Conservation (phyloP, 345 rosid genomes). For the Citrus sinensis region DNA sequence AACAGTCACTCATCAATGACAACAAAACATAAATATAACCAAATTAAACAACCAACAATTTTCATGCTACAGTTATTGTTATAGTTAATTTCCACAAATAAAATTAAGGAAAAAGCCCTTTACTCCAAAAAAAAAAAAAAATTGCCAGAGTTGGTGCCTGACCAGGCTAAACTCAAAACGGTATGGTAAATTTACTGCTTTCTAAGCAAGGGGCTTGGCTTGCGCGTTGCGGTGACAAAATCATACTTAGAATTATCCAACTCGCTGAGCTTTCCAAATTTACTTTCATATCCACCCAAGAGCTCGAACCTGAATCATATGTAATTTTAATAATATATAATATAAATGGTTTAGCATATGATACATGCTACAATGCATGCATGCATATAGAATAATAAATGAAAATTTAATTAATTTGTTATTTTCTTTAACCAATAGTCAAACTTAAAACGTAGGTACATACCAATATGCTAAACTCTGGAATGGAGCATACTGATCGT, state of each 20-base stretch:
- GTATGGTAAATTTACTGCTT: not conserved
- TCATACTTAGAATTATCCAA: conserved; percentile 12
- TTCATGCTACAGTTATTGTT: no score
- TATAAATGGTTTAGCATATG: no score
- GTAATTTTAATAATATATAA: not conserved
- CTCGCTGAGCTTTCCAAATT: conserved; percentile 34
- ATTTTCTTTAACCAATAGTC: no score
- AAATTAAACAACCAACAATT: no score
- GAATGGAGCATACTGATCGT: conserved; percentile 25
- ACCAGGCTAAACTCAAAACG: no score
- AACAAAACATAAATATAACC: no score
- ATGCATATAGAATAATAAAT: not conserved
- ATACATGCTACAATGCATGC: not conserved
- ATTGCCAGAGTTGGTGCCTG: no score
- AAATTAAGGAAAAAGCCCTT: no score
- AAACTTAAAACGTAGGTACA: not conserved
- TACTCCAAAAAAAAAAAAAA: no score
- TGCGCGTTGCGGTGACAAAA: conserved; percentile 4
- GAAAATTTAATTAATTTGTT: no score
- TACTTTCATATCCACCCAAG: conserved; percentile 20
- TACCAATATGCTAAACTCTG: conserved; percentile 34
- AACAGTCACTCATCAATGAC: no score
- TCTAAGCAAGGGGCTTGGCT: not conserved
- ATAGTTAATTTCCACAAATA: no score
- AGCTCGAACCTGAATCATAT: conserved; percentile 26